These are phyloP conservation scores for Chrysanthemum makinoi DNA, from an alignment of 129 eudicot species.

Conservation along the genomic window DNA sequence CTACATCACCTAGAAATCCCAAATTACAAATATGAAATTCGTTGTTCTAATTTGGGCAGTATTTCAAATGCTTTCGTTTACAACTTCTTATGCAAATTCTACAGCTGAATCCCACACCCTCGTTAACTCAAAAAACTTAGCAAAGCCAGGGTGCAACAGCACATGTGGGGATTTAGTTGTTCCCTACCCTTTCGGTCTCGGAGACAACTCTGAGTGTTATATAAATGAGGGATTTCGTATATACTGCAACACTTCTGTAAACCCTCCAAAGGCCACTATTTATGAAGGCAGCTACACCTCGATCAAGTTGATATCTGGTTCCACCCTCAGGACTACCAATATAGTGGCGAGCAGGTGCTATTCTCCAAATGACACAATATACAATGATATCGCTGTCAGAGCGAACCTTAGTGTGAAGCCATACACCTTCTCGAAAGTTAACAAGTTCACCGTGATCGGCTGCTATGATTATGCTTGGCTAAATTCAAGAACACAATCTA, in stretches of 20 bases:
- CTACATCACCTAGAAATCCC: background rate
- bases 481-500: too few relatives aligned
- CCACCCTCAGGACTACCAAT: constrained; percentile 14
- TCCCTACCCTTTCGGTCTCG: constrained; percentile 19
- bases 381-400: background rate
- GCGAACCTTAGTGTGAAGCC: background rate
- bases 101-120: constrained; percentile 5
- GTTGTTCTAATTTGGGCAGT: background rate
- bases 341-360: constrained; percentile 18
- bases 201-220: constrained; percentile 31
- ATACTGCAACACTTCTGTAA: constrained; percentile 31
- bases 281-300: background rate
- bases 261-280: constrained; percentile 33
- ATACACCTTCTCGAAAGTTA: constrained; percentile 26
- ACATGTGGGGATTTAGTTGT: constrained; percentile 9
- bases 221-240: constrained; percentile 17
- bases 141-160: constrained; percentile 24
- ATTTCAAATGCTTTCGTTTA: background rate
- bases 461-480: too few relatives aligned
- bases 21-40: background rate
- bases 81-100: background rate
- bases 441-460: too few relatives aligned
- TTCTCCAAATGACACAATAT: background rate
- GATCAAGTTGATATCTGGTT: constrained; percentile 24
- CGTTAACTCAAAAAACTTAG: background rate